A percentile compares a stretch with the other conserved stretches of the same genome.
Evolutionary conservation across 2,329 filamentous ascomycete species (phyloP).

Genomic region (Aspergillus pseudoglaucus): DNA sequence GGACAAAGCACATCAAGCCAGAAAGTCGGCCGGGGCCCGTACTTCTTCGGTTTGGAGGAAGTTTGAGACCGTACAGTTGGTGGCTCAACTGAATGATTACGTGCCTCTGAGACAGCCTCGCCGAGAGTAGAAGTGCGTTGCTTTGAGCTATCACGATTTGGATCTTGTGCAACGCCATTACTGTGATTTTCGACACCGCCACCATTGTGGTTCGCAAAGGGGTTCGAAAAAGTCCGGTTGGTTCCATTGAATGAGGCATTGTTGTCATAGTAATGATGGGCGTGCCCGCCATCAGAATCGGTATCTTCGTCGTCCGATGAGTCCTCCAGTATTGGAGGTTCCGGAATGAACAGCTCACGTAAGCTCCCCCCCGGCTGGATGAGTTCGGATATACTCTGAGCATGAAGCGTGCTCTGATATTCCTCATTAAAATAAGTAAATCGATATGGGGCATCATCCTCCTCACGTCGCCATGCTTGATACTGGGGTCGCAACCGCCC

Average conservation of each 20-base stretch:
- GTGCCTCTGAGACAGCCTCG: conserved; percentile 27
- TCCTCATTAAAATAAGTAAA: conserved; percentile 99
- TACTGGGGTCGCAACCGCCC: conserved; percentile 77
- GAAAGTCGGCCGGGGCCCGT: conserved; percentile 84
- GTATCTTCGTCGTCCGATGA: conserved; percentile 61
- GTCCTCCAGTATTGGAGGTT: conserved; percentile 68
- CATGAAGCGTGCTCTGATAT: conserved; percentile 91
- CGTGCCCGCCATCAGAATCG: conserved; percentile 19
- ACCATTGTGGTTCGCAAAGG: conserved; percentile 6
- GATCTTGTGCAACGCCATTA: conserved; percentile 8
- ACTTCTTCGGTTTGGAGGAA: conserved; percentile 41
- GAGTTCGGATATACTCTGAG: conserved; percentile 88
- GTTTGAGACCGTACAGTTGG: conserved; percentile 17
- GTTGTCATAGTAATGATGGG: conserved; percentile 16
- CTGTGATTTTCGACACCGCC: conserved; percentile 5
- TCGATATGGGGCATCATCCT: conserved; percentile 84
- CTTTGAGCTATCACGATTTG: background rate
- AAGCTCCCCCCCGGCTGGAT: conserved; percentile 80
- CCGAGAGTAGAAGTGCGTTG: conserved; percentile 28
- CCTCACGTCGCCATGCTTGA: conserved; percentile 74
- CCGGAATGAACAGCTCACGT: conserved; percentile 80
- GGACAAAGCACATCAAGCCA: conserved; percentile 92
- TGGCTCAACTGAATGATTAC: conserved; percentile 13
- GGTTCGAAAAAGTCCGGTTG: background rate
- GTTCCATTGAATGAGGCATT: conserved; percentile 7